Evolutionary conservation across 257 asterid species (phyloP), one percentile per base, ranked within the genome.

Genomic region (Solanum sitiens): DNA sequence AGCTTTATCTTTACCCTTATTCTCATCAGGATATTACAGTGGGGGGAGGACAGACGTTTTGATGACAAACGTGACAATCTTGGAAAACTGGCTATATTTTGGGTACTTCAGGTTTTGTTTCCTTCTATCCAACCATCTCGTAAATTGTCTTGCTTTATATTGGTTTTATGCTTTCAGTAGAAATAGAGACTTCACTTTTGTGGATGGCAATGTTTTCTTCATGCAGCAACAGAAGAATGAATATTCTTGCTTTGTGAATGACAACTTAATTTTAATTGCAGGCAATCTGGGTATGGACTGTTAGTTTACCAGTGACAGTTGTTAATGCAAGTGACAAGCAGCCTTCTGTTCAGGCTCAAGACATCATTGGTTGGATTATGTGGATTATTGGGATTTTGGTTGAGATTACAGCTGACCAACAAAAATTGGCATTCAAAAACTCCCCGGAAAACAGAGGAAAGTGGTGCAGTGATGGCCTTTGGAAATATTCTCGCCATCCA

Each of bases 251-350:
- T 86, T 59, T 82, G 53, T 45, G 65, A 74, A 39, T 59, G 68
- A 70, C 23, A 2, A 32, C 68, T 63, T 39, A 37, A 39, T 63
- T 35, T 61, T 80, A 37, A 30, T 87, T 32, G 87, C 93, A 97
- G 98, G 98, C 99, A 63, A 93, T 97, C 39, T 97, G 99, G 99
- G 99, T 97, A 50, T 97, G 99, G 99, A 94, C 97, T 79, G 99
- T 96, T 92, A 97, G 98, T 90, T 94, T 96, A 87, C 99, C 99
- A 1, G 93, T 97, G 89, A 97, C 99, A 83, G 75, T 97, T 90
- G 98, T 96, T 76, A 97, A 96, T 89, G 96, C 98, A 86, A 95
- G 95, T 73, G 89, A 90, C 47, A 91, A 91, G 65, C 87, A 94
- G 63, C 99, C 99, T 83, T 91, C 96, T 23, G 39, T 97, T 91